Conservation (phyloP, 805 yeast genomes). For the Candida morakotiae region DNA sequence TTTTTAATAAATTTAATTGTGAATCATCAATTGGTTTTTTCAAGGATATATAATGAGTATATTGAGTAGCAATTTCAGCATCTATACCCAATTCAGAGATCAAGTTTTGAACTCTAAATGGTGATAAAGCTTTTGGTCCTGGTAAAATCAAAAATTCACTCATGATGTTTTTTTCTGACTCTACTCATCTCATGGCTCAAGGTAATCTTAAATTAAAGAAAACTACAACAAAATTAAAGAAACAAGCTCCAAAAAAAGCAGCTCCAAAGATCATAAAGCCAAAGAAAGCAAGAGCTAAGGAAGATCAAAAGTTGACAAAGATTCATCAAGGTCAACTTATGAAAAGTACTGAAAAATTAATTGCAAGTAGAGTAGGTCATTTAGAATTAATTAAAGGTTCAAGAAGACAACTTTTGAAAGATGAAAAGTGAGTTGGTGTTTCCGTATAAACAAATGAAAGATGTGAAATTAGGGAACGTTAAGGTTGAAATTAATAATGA, state of each 20-base stretch:
- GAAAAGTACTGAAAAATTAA: constrained; percentile 73
- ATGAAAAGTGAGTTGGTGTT: constrained; percentile 31
- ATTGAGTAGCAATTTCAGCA: constrained; percentile 66
- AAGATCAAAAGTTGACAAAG: constrained; percentile 52
- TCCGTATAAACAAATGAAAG: constrained; percentile 8
- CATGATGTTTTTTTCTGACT: constrained; percentile 8
- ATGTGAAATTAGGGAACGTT: not conserved
- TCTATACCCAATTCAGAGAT: constrained; percentile 64
- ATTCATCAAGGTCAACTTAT: constrained; percentile 51
- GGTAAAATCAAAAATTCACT: constrained; percentile 48
- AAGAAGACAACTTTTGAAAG: constrained; percentile 74
- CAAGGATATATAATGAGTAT: constrained; percentile 75
- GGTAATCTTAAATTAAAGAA: constrained; percentile 59
- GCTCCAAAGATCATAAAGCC: constrained; percentile 67
- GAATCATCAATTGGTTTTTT: constrained; percentile 33
- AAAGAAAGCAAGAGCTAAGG: constrained; percentile 48
- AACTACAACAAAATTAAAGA: constrained; percentile 57
- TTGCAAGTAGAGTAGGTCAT: constrained; percentile 91
- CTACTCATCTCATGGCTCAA: constrained; percentile 55
- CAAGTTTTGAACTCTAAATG: constrained; percentile 75
- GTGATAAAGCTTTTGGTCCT: constrained; percentile 88
- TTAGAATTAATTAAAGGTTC: constrained; percentile 88
- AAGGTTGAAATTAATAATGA: not conserved
- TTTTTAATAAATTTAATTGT: constrained; percentile 48
- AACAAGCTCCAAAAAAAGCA: constrained; percentile 64